Base-by-base conservation (phyloP, 129 eudicot species). In the Pittosporum tobira region DNA sequence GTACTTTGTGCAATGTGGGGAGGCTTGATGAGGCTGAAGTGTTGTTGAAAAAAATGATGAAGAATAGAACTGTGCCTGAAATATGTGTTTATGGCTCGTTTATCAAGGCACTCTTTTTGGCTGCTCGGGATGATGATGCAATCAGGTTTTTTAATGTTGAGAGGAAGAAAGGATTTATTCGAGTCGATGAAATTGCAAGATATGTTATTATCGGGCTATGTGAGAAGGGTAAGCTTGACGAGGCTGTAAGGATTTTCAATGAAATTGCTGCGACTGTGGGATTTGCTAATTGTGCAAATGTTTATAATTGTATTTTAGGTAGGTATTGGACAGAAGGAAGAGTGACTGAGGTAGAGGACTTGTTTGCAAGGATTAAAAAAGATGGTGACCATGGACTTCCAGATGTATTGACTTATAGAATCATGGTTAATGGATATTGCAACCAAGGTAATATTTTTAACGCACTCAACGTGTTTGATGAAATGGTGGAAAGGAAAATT, bases 1-100 rank as follows among this genome's bases (percentile, higher is more conserved):
- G 77, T 47, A 65, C 79, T 14, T 45, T 78, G 56, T 78, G 84
- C 69, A 61, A 48, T 7, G 67, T 15, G 2, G 61, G 69, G 50
- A 73, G 56, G 57, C 76, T 73, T 53, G 75, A 69, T 44, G 79
- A 73, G 45, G 76, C 76, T 0, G 84, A 78, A 51, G 26, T 64
- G 53, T 69, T 78, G 67, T 65, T 78, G 61, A 78, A 73, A 65
- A 78, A 69, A 67, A 78, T 78, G 73, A 40, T 69, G 75, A 61
- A 57, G 42, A 58, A 67, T 34, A 78, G 64, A 36, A 36, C 14
- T 12, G 65, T 73, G 42, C 70, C 70, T 2, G 76, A 73, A 44
- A 45, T 69, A 58, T 78, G 84, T 78, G 84, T 78, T 34, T 78
- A 78, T 55, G 79, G 84, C 5, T 68, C 72, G 0, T 73, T 78